Percentiles rank a stretch among this genome's conserved stretches.
Evolutionary conservation across 345 rosid species (phyloP).

Genomic region (Rhodamnia argentea): DNA sequence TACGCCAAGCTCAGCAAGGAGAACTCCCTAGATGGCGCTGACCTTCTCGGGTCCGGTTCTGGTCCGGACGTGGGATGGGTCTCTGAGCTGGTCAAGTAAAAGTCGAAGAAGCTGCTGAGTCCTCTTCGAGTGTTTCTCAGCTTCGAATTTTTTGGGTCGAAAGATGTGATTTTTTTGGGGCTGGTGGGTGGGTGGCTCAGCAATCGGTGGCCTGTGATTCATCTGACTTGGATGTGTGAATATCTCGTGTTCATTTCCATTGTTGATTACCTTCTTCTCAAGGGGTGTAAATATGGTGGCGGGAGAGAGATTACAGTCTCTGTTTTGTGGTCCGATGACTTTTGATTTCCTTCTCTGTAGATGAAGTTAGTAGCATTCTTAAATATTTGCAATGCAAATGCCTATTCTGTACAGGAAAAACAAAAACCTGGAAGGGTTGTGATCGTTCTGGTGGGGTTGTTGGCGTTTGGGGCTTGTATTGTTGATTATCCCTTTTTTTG

Average conservation of each 20-base stretch:
- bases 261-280: neutral
- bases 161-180: neutral
- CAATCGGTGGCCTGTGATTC: neutral
- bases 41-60: constrained; percentile 5
- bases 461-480: neutral
- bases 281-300: neutral
- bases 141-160: neutral
- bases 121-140: neutral
- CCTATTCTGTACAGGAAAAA: neutral
- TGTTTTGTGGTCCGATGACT: neutral
- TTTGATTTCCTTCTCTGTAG: neutral
- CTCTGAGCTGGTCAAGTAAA: constrained; percentile 49
- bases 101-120: neutral
- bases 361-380: neutral
- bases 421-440: neutral
- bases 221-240: neutral
- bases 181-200: neutral
- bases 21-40: constrained; percentile 25
- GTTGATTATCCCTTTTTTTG: neutral
- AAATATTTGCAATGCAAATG: neutral
- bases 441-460: neutral
- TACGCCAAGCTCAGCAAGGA: constrained; percentile 68
- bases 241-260: neutral
- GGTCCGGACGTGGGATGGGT: constrained; percentile 77
- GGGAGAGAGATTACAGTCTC: neutral